phyloP scores from a whole-genome alignment of 1,139 yeast species.

The Taiozyma onychis region DNA sequence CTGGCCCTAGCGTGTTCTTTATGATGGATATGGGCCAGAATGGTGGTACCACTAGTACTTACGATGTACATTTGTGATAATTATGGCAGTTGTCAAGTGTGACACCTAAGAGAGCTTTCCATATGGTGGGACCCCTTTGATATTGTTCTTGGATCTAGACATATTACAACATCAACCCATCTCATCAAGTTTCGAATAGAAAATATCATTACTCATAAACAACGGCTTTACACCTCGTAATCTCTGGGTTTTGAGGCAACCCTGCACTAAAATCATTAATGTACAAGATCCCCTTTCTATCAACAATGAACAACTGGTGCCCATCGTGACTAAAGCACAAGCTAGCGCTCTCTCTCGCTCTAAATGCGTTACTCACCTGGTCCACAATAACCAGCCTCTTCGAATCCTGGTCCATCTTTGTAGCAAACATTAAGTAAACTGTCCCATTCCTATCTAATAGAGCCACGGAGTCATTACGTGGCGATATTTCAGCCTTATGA shows the following conservation, averaged over 20 bases:
- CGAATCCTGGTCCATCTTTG: constrained; percentile 44
- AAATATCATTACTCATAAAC: not conserved
- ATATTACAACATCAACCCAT: no score
- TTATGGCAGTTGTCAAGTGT: no score
- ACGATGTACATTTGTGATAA: not conserved
- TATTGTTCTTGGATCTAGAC: no score
- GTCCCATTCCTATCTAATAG: constrained; percentile 74
- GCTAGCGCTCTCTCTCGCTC: constrained; percentile 68
- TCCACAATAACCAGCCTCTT: constrained; percentile 67
- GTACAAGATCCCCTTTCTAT: constrained; percentile 72
- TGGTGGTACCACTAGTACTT: no score
- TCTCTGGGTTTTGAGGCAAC: constrained; percentile 25
- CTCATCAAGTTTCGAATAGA: not conserved
- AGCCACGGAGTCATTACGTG: constrained; percentile 82
- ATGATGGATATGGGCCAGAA: no score
- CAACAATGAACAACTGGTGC: constrained; percentile 68
- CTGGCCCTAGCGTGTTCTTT: not conserved
- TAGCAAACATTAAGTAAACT: constrained; percentile 63
- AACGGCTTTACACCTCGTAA: constrained; percentile 18
- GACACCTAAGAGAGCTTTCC: no score
- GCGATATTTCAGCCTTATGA: constrained; percentile 70
- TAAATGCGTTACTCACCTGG: constrained; percentile 69
- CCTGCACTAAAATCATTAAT: constrained; percentile 90
- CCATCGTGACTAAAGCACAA: constrained; percentile 75
- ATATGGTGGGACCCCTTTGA: no score